Evolutionary conservation across 1,139 yeast genomes (phyloP).

Genomic region (Saccharomyces hybrid): DNA sequence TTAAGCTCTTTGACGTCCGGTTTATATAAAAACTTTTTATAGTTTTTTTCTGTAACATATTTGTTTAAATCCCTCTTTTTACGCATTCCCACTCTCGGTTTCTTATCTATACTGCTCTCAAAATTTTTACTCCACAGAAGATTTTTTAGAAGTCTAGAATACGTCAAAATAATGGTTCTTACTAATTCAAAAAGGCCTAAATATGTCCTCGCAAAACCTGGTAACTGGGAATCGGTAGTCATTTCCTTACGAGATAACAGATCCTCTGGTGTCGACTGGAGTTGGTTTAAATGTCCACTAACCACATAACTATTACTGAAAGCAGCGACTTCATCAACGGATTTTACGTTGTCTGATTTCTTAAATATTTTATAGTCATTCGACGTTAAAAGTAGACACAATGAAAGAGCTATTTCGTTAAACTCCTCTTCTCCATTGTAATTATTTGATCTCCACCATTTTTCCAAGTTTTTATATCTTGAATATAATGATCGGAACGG

Average conservation of each 20-base stretch:
- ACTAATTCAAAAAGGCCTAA: not conserved
- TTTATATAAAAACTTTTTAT: constrained; percentile 18
- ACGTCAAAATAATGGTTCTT: not conserved
- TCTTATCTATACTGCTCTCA: not conserved
- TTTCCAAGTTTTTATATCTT: not conserved
- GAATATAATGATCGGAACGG: not conserved
- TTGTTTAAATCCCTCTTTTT: constrained; percentile 16
- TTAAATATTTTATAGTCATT: not conserved
- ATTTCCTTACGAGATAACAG: not conserved
- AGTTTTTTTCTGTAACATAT: constrained; percentile 23
- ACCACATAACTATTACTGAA: constrained; percentile 3
- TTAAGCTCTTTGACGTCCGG: constrained; percentile 9
- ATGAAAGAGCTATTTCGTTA: not conserved
- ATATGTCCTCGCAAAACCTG: constrained; percentile 2
- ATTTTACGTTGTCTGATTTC: not conserved
- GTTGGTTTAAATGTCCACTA: constrained; percentile 15
- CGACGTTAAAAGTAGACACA: not conserved
- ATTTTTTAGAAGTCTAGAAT: not conserved
- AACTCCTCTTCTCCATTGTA: not conserved
- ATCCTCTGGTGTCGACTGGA: constrained; percentile 8
- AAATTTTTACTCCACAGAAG: constrained; percentile 1
- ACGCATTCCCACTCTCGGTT: not conserved
- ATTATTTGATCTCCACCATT: not conserved
- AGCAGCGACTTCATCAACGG: not conserved
- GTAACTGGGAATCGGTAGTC: not conserved